Evolutionary conservation across 1,284 basidiomycete species (phyloP), one percentile per base, ranked within the genome.

Genomic region (Bjerkandera adusta): DNA sequence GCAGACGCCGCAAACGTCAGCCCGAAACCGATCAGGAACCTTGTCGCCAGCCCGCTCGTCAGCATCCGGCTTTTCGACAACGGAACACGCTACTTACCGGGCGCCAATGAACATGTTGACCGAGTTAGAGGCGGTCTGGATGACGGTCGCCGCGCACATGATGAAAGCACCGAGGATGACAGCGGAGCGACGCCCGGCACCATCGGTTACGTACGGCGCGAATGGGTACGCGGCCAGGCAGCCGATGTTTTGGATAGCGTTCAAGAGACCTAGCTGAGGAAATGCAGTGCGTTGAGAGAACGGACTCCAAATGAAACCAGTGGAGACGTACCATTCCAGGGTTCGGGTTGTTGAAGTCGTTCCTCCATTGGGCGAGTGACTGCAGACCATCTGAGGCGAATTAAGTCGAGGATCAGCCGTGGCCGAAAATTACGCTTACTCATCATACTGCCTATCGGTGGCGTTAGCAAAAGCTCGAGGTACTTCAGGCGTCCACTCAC

Each of bases 21-120:
- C 3, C 77, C 77, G 50, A 80, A 79, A 2, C 77, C 77, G 45
- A 81, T 72, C 55, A 77, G 48, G 59, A 76, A 74, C n/a, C 71
- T n/a, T 71, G 20, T n/a, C 16, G 22, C 15, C 3, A 21, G 24
- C 42, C 32, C 40, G n/a, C n/a, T n/a, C n/a, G n/a, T n/a, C n/a
- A n/a, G n/a, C n/a, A n/a, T n/a, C n/a, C n/a, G n/a, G n/a, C n/a
- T n/a, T 1, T 16, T 18, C 12, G 7, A 18, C 26, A 12, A 43
- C 3, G n/a, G 25, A 30, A 15, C 20, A 41, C n/a, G 12, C n/a
- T 35, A 64, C 65, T 35, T 51, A 78, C 76, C 85, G 78, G 60
- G 85, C 81, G 50, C 81, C 83, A 53, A 91, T 89, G 68, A 92
- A 92, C 86, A 90, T 89, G 50, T 79, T 80, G 15, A 89, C 76